A percentile compares a stretch with the other conserved stretches of the same genome.
Evolutionary conservation across 2,329 filamentous ascomycete genomes (phyloP).

Genomic region (Cladophialophora yegresii): DNA sequence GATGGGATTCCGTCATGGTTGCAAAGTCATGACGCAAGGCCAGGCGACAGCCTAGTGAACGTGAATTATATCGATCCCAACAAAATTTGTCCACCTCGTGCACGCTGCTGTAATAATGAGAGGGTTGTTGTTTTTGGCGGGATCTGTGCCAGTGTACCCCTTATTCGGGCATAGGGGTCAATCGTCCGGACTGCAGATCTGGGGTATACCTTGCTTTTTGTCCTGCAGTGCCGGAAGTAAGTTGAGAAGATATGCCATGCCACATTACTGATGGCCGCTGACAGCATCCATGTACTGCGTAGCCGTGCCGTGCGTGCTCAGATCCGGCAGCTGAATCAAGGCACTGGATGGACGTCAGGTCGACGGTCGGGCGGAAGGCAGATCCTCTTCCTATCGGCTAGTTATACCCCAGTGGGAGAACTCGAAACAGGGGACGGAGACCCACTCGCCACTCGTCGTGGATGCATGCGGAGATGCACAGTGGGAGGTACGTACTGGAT

Average conservation of each 20-base stretch:
- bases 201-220: background rate
- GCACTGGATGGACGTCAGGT: background rate
- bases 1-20: background rate
- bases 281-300: background rate
- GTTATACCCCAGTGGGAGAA: background rate
- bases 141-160: background rate
- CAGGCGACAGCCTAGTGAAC: background rate
- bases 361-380: background rate
- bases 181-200: background rate
- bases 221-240: background rate
- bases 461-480: background rate
- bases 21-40: conserved; percentile 1
- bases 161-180: background rate
- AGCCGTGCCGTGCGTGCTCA: no score
- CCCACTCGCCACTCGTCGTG: background rate
- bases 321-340: background rate
- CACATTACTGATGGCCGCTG: background rate
- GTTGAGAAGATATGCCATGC: background rate
- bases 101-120: background rate
- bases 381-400: background rate
- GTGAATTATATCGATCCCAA: conserved; percentile 6
- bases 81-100: background rate
- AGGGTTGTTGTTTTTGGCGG: background rate
- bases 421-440: background rate
- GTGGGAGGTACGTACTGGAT: no score